Conservation (phyloP, 176 grass and related monocot genomes). For the Oryza coarctata region DNA sequence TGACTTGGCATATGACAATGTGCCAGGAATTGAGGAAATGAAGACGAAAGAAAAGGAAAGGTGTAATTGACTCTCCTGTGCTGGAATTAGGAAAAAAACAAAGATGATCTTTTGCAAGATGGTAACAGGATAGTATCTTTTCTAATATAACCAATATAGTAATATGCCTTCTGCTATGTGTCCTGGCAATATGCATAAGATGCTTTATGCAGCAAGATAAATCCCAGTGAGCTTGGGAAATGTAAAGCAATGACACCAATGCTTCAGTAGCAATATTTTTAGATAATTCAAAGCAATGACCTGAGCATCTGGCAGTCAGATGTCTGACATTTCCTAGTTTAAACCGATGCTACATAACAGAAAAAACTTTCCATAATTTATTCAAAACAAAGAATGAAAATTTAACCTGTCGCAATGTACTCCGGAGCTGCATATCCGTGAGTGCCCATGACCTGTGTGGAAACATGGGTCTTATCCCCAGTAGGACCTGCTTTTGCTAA, state of each 20-base stretch:
- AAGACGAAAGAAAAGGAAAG: background rate
- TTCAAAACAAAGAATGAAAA: background rate
- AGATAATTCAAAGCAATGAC: background rate
- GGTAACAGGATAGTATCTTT: background rate
- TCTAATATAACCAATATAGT: background rate
- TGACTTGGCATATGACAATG: background rate
- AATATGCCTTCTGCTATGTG: background rate
- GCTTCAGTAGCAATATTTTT: background rate
- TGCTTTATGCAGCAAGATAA: constrained; percentile 10
- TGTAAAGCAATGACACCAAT: background rate
- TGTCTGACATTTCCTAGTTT: background rate
- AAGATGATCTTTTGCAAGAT: too few relatives aligned
- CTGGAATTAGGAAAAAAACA: background rate
- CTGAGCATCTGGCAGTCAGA: background rate
- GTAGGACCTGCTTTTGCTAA: constrained; percentile 96
- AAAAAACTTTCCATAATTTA: background rate
- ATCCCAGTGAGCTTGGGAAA: background rate
- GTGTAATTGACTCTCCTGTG: background rate
- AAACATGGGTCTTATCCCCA: constrained; percentile 96
- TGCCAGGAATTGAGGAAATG: background rate
- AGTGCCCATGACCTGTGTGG: constrained; percentile 97
- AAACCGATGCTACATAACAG: background rate
- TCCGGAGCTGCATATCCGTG: constrained; percentile 98
- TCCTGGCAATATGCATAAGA: background rate
- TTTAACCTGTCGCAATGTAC: constrained; percentile 91